Conservation (phyloP, 352 stramenopile genomes). For the Phytophthora ramorum region DNA sequence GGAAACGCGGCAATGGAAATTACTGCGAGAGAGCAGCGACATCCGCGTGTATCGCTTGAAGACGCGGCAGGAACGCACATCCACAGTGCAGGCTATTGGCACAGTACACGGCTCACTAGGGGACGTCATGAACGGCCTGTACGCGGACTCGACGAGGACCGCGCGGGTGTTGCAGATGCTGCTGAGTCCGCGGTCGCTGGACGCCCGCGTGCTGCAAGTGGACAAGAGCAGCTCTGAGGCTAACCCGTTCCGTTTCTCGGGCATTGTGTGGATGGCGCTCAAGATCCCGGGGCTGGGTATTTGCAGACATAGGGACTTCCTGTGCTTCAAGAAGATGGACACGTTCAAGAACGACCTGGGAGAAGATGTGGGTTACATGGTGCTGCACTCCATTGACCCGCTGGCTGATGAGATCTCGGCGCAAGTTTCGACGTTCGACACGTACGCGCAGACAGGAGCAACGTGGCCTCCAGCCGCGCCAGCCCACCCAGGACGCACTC, state of each 20-base stretch:
- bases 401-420: slow-evolving; percentile 36
- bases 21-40: slow-evolving; percentile 66
- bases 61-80: slow-evolving; percentile 48
- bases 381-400: slow-evolving; percentile 73
- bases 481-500: slow-evolving; percentile 14
- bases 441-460: slow-evolving; percentile 20
- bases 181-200: slow-evolving; percentile 60
- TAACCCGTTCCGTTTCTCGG: slow-evolving; percentile 74
- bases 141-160: slow-evolving; percentile 77
- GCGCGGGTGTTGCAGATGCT: slow-evolving; percentile 67
- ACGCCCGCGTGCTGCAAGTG: slow-evolving; percentile 71
- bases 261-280: slow-evolving; percentile 75
- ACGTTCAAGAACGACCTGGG: slow-evolving; percentile 58
- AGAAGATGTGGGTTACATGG: slow-evolving; percentile 74
- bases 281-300: slow-evolving; percentile 60
- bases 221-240: slow-evolving; percentile 65
- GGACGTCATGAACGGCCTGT: slow-evolving; percentile 83
- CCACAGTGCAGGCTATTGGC: slow-evolving; percentile 63
- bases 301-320: slow-evolving; percentile 72
- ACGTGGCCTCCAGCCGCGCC: slow-evolving; percentile 36
- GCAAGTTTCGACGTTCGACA: slow-evolving; percentile 25
- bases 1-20: slow-evolving; percentile 62
- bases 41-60: slow-evolving; percentile 67
- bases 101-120: slow-evolving; percentile 66
- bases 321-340: slow-evolving; percentile 87